A percentile compares a stretch with the other conserved stretches of the same genome.
Conservation (phyloP, 1,139 yeast species). For the Arxiozyma telluris region DNA sequence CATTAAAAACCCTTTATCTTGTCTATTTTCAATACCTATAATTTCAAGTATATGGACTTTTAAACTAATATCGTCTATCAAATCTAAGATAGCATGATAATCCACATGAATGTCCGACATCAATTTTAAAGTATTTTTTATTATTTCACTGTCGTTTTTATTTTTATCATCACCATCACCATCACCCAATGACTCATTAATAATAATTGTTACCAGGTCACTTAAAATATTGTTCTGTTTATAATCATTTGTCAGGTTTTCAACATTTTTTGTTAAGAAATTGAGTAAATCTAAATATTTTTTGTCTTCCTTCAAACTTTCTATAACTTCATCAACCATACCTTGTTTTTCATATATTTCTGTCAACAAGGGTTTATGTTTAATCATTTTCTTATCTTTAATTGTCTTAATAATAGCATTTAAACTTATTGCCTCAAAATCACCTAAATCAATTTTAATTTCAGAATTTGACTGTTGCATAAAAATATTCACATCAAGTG, state of each 20-base stretch:
- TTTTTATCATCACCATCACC: slow-evolving; percentile 1
- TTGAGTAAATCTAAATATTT: slow-evolving; percentile 7
- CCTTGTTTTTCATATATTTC: slow-evolving; percentile 14
- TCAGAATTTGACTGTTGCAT: slow-evolving; percentile 6
- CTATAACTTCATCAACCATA: slow-evolving; percentile 10
- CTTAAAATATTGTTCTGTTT: slow-evolving; percentile 5
- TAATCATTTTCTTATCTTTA: slow-evolving; percentile 2
- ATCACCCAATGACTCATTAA: background rate
- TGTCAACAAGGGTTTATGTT: slow-evolving; percentile 11
- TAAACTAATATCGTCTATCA: slow-evolving; percentile 9
- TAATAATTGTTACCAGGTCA: slow-evolving; percentile 14
- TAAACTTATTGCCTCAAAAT: slow-evolving; percentile 17
- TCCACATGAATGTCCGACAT: slow-evolving; percentile 10
- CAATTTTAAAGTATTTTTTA: slow-evolving; percentile 10
- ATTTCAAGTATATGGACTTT: slow-evolving; percentile 23
- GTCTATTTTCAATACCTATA: slow-evolving; percentile 14
- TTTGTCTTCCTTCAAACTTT: slow-evolving; percentile 11
- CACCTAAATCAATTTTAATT: slow-evolving; percentile 11
- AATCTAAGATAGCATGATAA: slow-evolving; percentile 13
- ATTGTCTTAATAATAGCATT: slow-evolving; percentile 13
- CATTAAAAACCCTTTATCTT: slow-evolving; percentile 21
- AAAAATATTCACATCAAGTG: slow-evolving; percentile 20
- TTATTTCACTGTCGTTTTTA: slow-evolving; percentile 1
- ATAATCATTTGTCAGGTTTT: slow-evolving; percentile 13
- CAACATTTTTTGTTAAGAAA: slow-evolving; percentile 10